Percentiles rank a stretch among this genome's conserved stretches.
Evolutionary conservation across 2,329 filamentous ascomycete genomes (phyloP).

Genomic region (Paecilomyces dactylethromorphus): DNA sequence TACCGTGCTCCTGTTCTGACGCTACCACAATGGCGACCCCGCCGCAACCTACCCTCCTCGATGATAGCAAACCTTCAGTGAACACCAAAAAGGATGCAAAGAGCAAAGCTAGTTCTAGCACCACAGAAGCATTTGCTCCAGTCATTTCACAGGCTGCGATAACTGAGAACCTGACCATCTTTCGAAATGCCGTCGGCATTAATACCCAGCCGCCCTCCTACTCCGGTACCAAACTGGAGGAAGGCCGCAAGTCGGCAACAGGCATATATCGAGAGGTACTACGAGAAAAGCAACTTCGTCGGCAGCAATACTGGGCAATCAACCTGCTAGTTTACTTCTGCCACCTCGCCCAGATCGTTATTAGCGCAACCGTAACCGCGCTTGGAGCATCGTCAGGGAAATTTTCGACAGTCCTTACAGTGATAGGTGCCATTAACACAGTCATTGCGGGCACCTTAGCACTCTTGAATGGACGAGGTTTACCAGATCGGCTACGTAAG

Average conservation of each 20-base stretch:
- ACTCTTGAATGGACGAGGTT: conserved; percentile 46
- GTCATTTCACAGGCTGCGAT: background rate
- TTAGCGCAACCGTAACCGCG: conserved; percentile 43
- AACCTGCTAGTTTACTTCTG: conserved; percentile 4
- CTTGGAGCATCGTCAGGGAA: conserved; percentile 41
- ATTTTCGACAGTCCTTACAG: conserved; percentile 49
- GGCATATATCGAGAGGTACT: conserved; percentile 7
- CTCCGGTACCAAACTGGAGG: conserved; percentile 6
- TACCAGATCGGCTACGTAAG: conserved; percentile 43
- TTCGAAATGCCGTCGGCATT: conserved; percentile 8
- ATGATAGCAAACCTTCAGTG: background rate
- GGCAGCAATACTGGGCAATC: conserved; percentile 3
- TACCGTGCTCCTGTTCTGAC: background rate
- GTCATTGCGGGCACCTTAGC: conserved; percentile 57
- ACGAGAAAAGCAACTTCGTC: conserved; percentile 1
- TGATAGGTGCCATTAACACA: conserved; percentile 58
- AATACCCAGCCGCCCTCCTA: conserved; percentile 4
- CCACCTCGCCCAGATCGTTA: conserved; percentile 35
- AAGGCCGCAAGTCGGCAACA: conserved; percentile 4
- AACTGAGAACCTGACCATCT: conserved; percentile 5
- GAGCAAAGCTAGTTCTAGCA: background rate
- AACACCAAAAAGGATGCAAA: background rate
- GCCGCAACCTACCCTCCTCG: background rate
- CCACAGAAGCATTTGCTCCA: background rate
- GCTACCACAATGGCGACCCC: background rate